Conservation (phyloP, 192 early-diverging fungal genomes). For the Chytriomyces confervae region DNA sequence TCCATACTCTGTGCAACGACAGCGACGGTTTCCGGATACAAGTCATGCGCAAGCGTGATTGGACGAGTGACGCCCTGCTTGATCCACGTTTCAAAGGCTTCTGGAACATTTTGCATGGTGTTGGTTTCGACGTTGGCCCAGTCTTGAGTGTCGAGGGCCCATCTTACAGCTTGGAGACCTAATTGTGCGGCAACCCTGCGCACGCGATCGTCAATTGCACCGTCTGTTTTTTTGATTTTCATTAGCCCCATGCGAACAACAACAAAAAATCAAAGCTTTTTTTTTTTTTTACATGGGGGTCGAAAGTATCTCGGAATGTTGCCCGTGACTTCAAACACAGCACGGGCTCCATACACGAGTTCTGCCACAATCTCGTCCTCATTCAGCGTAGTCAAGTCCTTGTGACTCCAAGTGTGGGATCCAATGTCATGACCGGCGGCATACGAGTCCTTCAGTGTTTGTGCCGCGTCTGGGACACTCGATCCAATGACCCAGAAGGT, state of each 20-base stretch:
- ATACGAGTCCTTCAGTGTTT: conserved; percentile 31
- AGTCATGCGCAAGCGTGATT: conserved; percentile 11
- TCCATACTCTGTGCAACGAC: background rate
- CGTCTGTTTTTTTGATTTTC: too few relatives aligned
- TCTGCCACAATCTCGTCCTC: conserved; percentile 67
- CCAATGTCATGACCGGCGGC: conserved; percentile 64
- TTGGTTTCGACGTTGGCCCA: background rate
- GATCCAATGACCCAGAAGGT: conserved; percentile 27
- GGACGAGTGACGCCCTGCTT: background rate
- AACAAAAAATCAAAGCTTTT: too few relatives aligned
- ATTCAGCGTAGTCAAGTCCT: conserved; percentile 53
- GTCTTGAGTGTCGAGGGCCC: conserved; percentile 48
- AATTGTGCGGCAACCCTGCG: conserved; percentile 57
- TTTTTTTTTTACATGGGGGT: conserved; percentile 60
- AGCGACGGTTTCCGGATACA: background rate
- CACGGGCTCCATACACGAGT: conserved; percentile 58
- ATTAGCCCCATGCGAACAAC: too few relatives aligned
- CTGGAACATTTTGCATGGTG: background rate
- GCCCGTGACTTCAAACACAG: conserved; percentile 12
- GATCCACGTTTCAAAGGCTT: background rate
- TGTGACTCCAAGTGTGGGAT: conserved; percentile 67
- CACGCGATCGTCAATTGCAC: conserved; percentile 58
- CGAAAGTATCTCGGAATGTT: conserved; percentile 55
- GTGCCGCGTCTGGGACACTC: background rate
- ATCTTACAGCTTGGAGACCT: conserved; percentile 50